A percentile compares a stretch with the other conserved stretches of the same genome.
Conservation (phyloP, 345 rosid species). For the Nasturtium officinale region DNA sequence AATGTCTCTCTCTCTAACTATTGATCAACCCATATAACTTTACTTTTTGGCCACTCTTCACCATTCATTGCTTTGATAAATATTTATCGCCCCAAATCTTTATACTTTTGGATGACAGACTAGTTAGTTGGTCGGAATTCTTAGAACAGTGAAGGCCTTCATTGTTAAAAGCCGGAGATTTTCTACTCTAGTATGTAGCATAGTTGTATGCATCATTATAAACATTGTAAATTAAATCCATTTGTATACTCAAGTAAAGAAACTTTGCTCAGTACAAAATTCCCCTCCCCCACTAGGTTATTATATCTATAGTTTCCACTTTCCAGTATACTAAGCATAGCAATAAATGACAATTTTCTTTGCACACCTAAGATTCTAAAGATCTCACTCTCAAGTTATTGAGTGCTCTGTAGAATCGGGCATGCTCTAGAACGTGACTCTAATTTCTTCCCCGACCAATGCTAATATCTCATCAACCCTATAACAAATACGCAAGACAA, state of each 20-base stretch:
- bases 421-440: constrained; percentile 44
- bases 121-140: constrained; percentile 29
- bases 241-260: constrained; percentile 36
- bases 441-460: constrained; percentile 66
- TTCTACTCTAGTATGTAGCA: constrained; percentile 25
- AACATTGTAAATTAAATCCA: constrained; percentile 29
- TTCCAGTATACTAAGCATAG: neutral
- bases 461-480: constrained; percentile 73
- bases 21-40: constrained; percentile 45
- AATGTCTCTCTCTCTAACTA: constrained; percentile 84
- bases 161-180: constrained; percentile 30
- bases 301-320: neutral
- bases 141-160: constrained; percentile 30
- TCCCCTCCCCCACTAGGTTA: neutral
- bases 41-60: constrained; percentile 34
- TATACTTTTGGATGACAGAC: constrained; percentile 34
- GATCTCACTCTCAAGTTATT: neutral
- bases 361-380: neutral
- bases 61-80: constrained; percentile 26
- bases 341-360: neutral
- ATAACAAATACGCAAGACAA: constrained; percentile 22
- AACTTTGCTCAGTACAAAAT: constrained; percentile 17
- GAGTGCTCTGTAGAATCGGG: neutral
- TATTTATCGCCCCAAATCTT: constrained; percentile 7
- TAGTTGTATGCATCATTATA: constrained; percentile 24